phyloP scores from a whole-genome alignment of 2,329 filamentous ascomycete genomes.

The Grosmannia penicillata region DNA sequence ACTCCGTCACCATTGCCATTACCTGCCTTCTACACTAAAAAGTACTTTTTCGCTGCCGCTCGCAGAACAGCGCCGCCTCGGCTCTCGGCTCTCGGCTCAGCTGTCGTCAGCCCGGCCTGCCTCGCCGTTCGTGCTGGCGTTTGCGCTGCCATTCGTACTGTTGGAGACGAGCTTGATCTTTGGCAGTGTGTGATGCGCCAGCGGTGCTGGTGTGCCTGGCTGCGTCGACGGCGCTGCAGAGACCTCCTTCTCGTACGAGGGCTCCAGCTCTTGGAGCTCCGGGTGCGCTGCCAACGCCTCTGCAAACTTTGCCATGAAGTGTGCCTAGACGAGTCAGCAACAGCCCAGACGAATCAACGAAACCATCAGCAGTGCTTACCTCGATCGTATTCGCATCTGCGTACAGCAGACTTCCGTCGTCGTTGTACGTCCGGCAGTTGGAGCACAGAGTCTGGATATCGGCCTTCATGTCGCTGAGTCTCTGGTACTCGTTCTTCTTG shows the following conservation, averaged over 20 bases:
- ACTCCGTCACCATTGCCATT: not conserved
- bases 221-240: conserved; percentile 24
- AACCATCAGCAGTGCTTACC: conserved; percentile 38
- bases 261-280: conserved; percentile 14
- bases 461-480: conserved; percentile 61
- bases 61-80: no score
- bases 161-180: conserved; percentile 15
- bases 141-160: conserved; percentile 3
- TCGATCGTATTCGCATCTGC: conserved; percentile 87
- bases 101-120: conserved; percentile 4
- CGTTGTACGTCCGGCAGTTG: conserved; percentile 93
- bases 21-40: no score
- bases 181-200: conserved; percentile 6
- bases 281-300: conserved; percentile 15
- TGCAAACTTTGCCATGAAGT: conserved; percentile 37
- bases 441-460: conserved; percentile 76
- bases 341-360: no score
- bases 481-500: conserved; percentile 86
- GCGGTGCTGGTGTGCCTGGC: conserved; percentile 13
- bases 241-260: conserved; percentile 18
- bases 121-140: conserved; percentile 2
- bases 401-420: conserved; percentile 85
- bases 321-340: conserved; percentile 28
- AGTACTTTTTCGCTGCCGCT: no score
- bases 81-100: not conserved